Evolutionary conservation across 345 rosid genomes (phyloP), one percentile per base, ranked within the genome.

Genomic region (Acer campestre): DNA sequence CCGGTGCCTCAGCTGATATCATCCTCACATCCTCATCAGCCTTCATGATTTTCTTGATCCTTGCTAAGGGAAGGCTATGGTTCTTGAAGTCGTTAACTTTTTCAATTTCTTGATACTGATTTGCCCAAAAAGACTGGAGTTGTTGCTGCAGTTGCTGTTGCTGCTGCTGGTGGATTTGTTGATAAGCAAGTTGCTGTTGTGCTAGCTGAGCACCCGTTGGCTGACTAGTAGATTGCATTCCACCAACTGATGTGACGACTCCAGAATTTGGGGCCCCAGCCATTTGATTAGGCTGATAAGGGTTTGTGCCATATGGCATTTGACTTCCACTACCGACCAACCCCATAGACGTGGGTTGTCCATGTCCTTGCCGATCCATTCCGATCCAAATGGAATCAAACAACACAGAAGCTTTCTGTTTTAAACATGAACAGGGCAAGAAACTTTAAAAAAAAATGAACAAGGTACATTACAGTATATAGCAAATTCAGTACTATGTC

Each of bases 31-130:
- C 99, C 79, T 95, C 99, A 10, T 95, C 99, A 0, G 99, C 99
- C 81, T 95, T 95, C 99, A 95, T 95, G 91, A 95, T 95, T 82
- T 95, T 95, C 91, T 95, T 95, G 87, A 95, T 95, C 84, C 99
- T 91, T 0, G 98, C 98, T 4, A 95, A 74, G 0, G 99, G 98
- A 81, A 96, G 94, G 87, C 94, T 93, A 74, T 96, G 99, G 83
- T 91, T 91, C 89, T 91, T 95, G 85, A 95, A 95, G 80, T 93
- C 99, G 0, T 90, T 82, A 38, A 91, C 92, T 69, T 88, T 90
- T 74, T 91, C 97, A 1, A 96, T 89, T 62, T 96, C 98, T 72
- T 91, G 91, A 83, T 86, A 87, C 75, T 96, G 99, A 38, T 80
- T 90, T 64, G 86, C 88, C 99, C 99, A 95, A 68, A 95, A 95